Conservation (phyloP, 257 asterid species). For the Ilex asprella region DNA sequence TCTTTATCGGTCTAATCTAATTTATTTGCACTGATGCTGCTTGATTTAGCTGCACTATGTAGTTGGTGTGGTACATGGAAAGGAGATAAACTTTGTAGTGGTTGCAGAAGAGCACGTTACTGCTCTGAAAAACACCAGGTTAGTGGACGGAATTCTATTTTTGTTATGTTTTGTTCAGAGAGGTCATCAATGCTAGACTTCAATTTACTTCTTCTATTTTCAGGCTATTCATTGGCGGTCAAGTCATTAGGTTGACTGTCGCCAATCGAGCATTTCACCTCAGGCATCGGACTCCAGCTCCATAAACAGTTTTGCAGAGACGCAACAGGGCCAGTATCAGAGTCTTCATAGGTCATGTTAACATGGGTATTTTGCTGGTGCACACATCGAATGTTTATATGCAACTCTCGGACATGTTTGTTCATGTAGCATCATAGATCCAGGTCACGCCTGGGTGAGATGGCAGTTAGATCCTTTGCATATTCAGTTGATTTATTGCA, state of each 20-base stretch:
- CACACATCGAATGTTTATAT: too few species aligned
- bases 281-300: constrained; percentile 41
- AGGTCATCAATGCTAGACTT: too few species aligned
- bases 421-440: too few species aligned
- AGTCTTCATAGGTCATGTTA: too few species aligned
- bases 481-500: too few species aligned
- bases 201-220: constrained; percentile 7
- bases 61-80: constrained; percentile 95
- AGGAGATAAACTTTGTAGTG: constrained; percentile 78
- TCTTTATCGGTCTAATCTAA: not conserved
- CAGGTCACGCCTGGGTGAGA: too few species aligned
- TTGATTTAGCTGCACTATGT: constrained; percentile 58
- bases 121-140: constrained; percentile 95
- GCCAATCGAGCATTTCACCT: constrained; percentile 30
- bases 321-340: constrained; percentile 17
- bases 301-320: constrained; percentile 13
- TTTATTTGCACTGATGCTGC: not conserved
- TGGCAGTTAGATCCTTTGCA: too few species aligned
- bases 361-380: too few species aligned
- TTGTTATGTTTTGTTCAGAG: not conserved
- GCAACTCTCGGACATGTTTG: too few species aligned
- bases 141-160: constrained; percentile 5
- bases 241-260: constrained; percentile 56
- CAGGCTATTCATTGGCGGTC: constrained; percentile 85
- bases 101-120: constrained; percentile 63